Conservation (phyloP, 495 filamentous ascomycete species). For the Penicillium egyptiacum region DNA sequence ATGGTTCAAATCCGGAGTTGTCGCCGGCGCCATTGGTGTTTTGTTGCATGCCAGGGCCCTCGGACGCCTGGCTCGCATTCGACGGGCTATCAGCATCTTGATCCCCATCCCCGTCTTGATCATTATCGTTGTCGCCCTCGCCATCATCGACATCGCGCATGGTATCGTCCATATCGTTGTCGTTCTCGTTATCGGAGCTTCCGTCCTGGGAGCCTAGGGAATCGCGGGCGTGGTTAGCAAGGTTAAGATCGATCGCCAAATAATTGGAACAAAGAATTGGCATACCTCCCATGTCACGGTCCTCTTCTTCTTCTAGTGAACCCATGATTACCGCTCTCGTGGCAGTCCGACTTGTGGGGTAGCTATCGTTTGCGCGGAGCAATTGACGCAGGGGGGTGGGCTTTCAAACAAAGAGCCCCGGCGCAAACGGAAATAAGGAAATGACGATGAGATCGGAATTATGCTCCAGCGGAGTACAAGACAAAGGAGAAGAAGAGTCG, state of each 20-base stretch:
- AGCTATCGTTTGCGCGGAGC: background rate
- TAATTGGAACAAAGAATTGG: conserved; percentile 3
- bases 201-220: conserved; percentile 55
- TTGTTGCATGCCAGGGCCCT: conserved; percentile 42
- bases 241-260: background rate
- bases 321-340: conserved; percentile 27
- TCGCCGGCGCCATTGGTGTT: conserved; percentile 38
- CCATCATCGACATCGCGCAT: conserved; percentile 63
- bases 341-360: background rate
- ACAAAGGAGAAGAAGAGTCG: background rate
- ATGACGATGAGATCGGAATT: background rate
- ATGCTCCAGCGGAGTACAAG: background rate
- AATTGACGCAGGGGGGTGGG: background rate
- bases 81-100: conserved; percentile 58
- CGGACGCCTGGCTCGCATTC: conserved; percentile 49
- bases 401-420: background rate
- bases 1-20: conserved; percentile 33
- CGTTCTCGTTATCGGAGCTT: conserved; percentile 71
- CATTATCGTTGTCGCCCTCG: conserved; percentile 54
- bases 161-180: conserved; percentile 66
- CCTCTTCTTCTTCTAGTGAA: conserved; percentile 51
- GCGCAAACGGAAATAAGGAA: background rate
- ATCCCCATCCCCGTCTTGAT: conserved; percentile 54
- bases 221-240: conserved; percentile 14
- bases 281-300: conserved; percentile 55